These are phyloP conservation scores for Ganoderma lucidum DNA, from an alignment of 1,284 basidiomycete species.

Conservation along the genomic window DNA sequence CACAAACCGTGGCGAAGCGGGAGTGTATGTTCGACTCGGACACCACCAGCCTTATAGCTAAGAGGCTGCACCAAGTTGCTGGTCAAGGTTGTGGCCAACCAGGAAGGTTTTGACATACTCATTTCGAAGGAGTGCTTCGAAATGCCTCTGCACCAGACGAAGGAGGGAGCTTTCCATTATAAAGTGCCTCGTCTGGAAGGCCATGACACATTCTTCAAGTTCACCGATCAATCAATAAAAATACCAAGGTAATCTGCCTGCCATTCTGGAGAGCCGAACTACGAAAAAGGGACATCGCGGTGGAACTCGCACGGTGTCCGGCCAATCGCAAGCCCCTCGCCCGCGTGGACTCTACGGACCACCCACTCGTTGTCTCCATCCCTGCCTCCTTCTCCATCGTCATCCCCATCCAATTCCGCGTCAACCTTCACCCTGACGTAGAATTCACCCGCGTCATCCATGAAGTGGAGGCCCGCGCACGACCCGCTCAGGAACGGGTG, in stretches of 20 bases:
- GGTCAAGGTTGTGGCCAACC: neutral
- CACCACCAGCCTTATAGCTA: neutral
- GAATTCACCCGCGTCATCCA: slow-evolving; percentile 64
- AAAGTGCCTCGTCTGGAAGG: neutral
- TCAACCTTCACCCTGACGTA: slow-evolving; percentile 51
- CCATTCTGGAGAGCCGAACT: slow-evolving; percentile 15
- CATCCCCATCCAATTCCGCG: slow-evolving; percentile 20
- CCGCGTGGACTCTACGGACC: slow-evolving; percentile 57
- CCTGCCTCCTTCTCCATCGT: neutral
- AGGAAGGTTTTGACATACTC: neutral
- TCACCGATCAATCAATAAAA: neutral
- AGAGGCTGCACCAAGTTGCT: neutral
- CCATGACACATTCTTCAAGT: neutral
- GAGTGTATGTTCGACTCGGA: neutral
- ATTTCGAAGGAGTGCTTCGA: neutral
- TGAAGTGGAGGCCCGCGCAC: slow-evolving; percentile 65
- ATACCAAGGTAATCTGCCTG: neutral
- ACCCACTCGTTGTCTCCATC: slow-evolving; percentile 35
- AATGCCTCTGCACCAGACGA: neutral
- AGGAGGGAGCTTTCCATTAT: neutral
- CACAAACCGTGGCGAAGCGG: neutral
- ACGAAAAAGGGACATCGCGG: slow-evolving; percentile 22
- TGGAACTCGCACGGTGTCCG: slow-evolving; percentile 76
- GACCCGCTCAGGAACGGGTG: slow-evolving; percentile 71
- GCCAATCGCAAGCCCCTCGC: slow-evolving; percentile 77